Evolutionary conservation across 2,329 filamentous ascomycete species (phyloP).

Genomic region (Hymenotorrendiella dingleyae): DNA sequence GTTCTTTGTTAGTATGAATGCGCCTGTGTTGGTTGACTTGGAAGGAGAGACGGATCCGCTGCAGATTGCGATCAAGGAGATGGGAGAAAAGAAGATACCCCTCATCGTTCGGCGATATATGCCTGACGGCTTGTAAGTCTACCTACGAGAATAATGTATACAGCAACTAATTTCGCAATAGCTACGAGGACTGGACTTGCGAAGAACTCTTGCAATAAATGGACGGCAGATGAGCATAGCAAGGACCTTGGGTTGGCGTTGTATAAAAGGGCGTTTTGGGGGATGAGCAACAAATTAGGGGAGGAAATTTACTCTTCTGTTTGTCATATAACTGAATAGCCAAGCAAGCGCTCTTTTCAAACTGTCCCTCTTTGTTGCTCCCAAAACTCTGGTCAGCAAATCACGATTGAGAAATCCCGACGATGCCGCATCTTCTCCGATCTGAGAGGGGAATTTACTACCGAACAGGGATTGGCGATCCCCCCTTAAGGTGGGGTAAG

Average conservation of each 20-base stretch:
- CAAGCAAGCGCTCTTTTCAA: neutral
- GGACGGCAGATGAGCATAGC: constrained; percentile 18
- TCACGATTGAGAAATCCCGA: constrained; percentile 10
- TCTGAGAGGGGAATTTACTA: constrained; percentile 9
- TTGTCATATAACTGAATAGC: neutral
- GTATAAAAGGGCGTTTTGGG: constrained; percentile 25
- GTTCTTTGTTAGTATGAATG: constrained; percentile 72
- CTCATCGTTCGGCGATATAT: constrained; percentile 92
- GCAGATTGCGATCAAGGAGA: constrained; percentile 95
- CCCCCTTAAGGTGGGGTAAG: constrained; percentile 14
- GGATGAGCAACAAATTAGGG: neutral
- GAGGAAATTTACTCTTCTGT: neutral
- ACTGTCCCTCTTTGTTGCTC: neutral
- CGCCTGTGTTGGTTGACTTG: constrained; percentile 89
- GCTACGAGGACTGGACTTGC: constrained; percentile 97
- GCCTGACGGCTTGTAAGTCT: constrained; percentile 85
- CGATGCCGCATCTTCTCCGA: constrained; percentile 22
- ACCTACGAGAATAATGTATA: neutral
- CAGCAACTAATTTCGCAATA: constrained; percentile 11
- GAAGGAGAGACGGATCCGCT: constrained; percentile 97
- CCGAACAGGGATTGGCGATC: constrained; percentile 18
- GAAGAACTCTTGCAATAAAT: constrained; percentile 68
- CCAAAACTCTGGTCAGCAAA: neutral
- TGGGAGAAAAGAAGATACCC: constrained; percentile 97
- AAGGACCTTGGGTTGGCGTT: constrained; percentile 25